Percentiles rank a stretch among this genome's conserved stretches.
phyloP scores from a whole-genome alignment of 2,329 filamentous ascomycete genomes.

The Pseudocercospora vitis region DNA sequence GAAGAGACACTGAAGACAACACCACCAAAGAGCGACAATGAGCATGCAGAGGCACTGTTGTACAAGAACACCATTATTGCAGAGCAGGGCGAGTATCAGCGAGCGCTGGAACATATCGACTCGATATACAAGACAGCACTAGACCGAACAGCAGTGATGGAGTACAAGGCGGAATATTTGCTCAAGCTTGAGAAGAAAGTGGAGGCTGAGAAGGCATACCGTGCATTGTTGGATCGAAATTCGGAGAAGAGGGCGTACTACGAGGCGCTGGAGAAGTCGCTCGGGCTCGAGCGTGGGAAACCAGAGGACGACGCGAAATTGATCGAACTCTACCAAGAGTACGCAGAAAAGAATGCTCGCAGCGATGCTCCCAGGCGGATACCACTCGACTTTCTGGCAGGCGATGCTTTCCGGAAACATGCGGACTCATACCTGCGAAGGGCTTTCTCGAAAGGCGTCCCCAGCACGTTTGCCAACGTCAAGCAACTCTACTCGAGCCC shows the following conservation, averaged over 20 bases:
- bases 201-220: constrained; percentile 80
- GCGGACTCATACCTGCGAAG: constrained; percentile 76
- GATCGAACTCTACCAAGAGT: constrained; percentile 76
- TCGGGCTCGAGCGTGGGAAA: constrained; percentile 64
- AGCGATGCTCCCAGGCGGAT: constrained; percentile 83
- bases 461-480: constrained; percentile 93
- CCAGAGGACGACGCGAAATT: constrained; percentile 66
- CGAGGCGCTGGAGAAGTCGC: constrained; percentile 67
- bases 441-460: constrained; percentile 89
- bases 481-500: constrained; percentile 84
- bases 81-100: constrained; percentile 78
- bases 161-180: constrained; percentile 82
- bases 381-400: constrained; percentile 83
- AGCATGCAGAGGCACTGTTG: constrained; percentile 89
- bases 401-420: constrained; percentile 75
- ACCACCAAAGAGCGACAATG: constrained; percentile 75
- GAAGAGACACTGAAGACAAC: constrained; percentile 87
- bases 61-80: constrained; percentile 96
- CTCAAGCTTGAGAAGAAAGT: constrained; percentile 72
- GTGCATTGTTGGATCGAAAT: constrained; percentile 79
- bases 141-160: constrained; percentile 81
- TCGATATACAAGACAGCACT: constrained; percentile 72
- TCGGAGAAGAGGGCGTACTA: constrained; percentile 86
- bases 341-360: constrained; percentile 75
- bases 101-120: constrained; percentile 84